phyloP scores from a whole-genome alignment of 352 stramenopile genomes.

The Pythium biforme region DNA sequence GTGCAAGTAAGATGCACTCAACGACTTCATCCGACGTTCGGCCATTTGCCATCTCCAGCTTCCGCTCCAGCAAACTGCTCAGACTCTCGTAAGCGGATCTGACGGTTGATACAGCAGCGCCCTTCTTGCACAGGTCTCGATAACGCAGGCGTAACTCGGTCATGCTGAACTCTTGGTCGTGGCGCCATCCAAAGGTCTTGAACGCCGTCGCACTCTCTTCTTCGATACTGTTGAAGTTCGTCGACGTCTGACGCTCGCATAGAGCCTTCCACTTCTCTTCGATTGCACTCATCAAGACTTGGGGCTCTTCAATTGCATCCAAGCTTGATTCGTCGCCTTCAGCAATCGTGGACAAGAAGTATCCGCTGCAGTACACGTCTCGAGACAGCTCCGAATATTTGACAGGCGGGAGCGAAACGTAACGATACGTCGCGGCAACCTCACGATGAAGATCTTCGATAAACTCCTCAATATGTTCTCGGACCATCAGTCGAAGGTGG shows the following conservation, averaged over 20 bases:
- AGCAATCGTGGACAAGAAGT: constrained; percentile 70
- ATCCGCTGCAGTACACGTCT: constrained; percentile 74
- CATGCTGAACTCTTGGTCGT: constrained; percentile 41
- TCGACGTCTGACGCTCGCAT: constrained; percentile 40
- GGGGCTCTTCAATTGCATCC: constrained; percentile 69
- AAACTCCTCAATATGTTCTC: constrained; percentile 74
- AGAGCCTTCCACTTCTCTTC: constrained; percentile 77
- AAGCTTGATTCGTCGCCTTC: constrained; percentile 47
- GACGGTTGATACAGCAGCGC: constrained; percentile 44
- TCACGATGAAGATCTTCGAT: constrained; percentile 51
- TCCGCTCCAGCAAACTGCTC: constrained; percentile 46
- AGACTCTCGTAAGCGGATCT: constrained; percentile 62
- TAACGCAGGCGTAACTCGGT: constrained; percentile 59
- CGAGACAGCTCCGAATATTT: constrained; percentile 69
- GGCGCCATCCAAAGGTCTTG: constrained; percentile 69
- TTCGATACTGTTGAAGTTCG: constrained; percentile 31
- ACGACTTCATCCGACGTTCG: constrained; percentile 69
- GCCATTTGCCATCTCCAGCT: constrained; percentile 47
- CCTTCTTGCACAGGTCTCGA: constrained; percentile 55
- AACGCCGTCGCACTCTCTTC: constrained; percentile 54
- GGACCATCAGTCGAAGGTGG: constrained; percentile 71
- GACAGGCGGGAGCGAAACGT: constrained; percentile 64
- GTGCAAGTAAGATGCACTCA: constrained; percentile 63
- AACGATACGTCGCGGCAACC: constrained; percentile 54
- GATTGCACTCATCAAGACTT: constrained; percentile 74